Evolutionary conservation across 768 basidiomycete species (phyloP).

Genomic region (Kwoniella heveanensis): DNA sequence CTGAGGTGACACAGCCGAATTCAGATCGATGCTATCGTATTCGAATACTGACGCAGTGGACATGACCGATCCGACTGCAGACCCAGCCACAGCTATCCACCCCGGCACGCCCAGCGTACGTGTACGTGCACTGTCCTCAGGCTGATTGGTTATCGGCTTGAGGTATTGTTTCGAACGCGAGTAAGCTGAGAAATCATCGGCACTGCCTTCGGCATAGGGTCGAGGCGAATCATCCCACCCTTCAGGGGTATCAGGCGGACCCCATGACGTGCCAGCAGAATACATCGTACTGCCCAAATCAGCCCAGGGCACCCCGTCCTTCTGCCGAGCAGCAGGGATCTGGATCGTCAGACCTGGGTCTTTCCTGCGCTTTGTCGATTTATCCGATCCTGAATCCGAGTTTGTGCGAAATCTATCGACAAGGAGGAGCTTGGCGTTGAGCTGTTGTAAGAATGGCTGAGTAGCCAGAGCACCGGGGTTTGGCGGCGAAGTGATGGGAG

Average conservation of each 20-base stretch:
- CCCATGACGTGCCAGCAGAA: constrained; percentile 9
- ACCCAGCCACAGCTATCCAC: too few species aligned
- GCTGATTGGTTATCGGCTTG: not conserved
- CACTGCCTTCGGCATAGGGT: too few species aligned
- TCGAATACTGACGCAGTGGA: not conserved
- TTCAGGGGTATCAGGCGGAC: constrained; percentile 6
- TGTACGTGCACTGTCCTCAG: too few species aligned
- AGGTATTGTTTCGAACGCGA: not conserved
- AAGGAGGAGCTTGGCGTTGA: not conserved
- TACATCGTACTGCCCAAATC: constrained; percentile 10
- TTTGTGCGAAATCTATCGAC: not conserved
- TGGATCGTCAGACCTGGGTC: constrained; percentile 7
- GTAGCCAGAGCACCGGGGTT: constrained; percentile 6
- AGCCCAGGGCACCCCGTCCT: not conserved
- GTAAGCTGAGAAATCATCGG: too few species aligned
- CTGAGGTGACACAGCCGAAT: not conserved
- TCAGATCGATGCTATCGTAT: not conserved
- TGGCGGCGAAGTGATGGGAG: not conserved
- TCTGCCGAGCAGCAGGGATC: not conserved
- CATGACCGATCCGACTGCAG: not conserved
- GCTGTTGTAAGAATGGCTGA: constrained; percentile 11
- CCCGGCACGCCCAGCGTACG: too few species aligned
- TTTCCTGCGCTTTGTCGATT: not conserved
- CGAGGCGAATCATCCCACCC: constrained; percentile 4
- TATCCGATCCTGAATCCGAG: too few species aligned